Evolutionary conservation across 805 yeast species (phyloP).

Genomic region (Debaryomyces hansenii): DNA sequence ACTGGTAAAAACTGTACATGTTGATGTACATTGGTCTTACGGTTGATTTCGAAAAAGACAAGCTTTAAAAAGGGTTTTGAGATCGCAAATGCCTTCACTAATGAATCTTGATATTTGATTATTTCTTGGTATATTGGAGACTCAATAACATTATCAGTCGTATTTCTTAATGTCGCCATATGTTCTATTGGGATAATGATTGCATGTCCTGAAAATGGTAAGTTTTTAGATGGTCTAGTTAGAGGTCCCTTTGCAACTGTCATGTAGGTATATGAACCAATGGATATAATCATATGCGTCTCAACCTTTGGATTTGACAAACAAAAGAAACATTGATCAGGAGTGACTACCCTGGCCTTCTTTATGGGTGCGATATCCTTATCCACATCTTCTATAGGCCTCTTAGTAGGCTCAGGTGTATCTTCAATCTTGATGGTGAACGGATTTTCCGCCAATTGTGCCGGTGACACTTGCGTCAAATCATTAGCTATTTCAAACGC

Average conservation of each 20-base stretch:
- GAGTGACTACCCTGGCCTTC: conserved; percentile 46
- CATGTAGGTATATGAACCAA: conserved; percentile 64
- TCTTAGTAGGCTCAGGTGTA: conserved; percentile 2
- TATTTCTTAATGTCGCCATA: conserved; percentile 38
- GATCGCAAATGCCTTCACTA: conserved; percentile 48
- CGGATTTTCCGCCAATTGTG: conserved; percentile 23
- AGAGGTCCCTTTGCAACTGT: conserved; percentile 88
- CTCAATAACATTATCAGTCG: conserved; percentile 23
- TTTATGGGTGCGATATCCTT: conserved; percentile 17
- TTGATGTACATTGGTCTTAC: conserved; percentile 65
- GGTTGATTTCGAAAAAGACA: conserved; percentile 69
- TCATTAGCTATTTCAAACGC: conserved; percentile 49
- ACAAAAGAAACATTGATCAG: conserved; percentile 77
- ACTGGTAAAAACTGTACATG: conserved; percentile 80
- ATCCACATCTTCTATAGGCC: conserved; percentile 11
- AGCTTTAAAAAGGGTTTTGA: conserved; percentile 44
- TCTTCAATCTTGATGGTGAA: conserved; percentile 10
- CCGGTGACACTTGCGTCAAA: conserved; percentile 7
- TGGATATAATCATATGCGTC: conserved; percentile 76
- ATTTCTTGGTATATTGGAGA: conserved; percentile 44
- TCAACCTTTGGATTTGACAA: conserved; percentile 76
- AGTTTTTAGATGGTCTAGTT: conserved; percentile 46
- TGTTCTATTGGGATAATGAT: conserved; percentile 80
- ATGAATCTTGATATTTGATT: conserved; percentile 42
- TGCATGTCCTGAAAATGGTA: conserved; percentile 77